phyloP scores from a whole-genome alignment of 495 filamentous ascomycete species.

The Daldinia childiae region DNA sequence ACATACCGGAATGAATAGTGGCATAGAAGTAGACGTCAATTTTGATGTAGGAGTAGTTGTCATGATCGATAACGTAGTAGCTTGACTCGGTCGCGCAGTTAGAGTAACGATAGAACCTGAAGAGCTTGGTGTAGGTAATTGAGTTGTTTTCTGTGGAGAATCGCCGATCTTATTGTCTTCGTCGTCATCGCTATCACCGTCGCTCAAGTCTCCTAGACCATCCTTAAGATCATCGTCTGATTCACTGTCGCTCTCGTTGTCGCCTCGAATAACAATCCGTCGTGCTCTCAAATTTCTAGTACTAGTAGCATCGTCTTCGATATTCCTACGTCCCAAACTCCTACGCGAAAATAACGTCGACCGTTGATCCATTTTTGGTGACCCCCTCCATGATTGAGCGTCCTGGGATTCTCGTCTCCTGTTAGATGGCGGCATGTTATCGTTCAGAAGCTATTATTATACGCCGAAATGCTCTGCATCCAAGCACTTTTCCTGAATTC shows the following conservation, averaged over 20 bases:
- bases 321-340: background rate
- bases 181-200: conserved; percentile 24
- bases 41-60: conserved; percentile 5
- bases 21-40: background rate
- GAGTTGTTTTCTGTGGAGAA: conserved; percentile 19
- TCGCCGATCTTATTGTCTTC: conserved; percentile 9
- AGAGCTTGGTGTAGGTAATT: conserved; percentile 12
- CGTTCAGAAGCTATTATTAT: conserved; percentile 10
- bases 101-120: conserved; percentile 26
- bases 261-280: conserved; percentile 7
- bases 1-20: conserved; percentile 4
- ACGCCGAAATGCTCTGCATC: conserved; percentile 44
- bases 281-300: conserved; percentile 9
- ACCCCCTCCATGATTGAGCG: conserved; percentile 21
- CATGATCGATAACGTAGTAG: conserved; percentile 5
- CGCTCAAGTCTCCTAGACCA: conserved; percentile 12
- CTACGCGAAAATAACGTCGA: conserved; percentile 26
- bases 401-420: conserved; percentile 31
- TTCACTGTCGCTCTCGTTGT: conserved; percentile 5
- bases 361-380: conserved; percentile 24
- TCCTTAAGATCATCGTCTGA: background rate
- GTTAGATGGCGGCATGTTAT: conserved; percentile 42
- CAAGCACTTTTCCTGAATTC: conserved; percentile 30
- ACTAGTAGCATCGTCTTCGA: background rate
- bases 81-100: conserved; percentile 27